Evolutionary conservation across 2,329 filamentous ascomycete genomes (phyloP).

Genomic region (Beauveria brongniartii): DNA sequence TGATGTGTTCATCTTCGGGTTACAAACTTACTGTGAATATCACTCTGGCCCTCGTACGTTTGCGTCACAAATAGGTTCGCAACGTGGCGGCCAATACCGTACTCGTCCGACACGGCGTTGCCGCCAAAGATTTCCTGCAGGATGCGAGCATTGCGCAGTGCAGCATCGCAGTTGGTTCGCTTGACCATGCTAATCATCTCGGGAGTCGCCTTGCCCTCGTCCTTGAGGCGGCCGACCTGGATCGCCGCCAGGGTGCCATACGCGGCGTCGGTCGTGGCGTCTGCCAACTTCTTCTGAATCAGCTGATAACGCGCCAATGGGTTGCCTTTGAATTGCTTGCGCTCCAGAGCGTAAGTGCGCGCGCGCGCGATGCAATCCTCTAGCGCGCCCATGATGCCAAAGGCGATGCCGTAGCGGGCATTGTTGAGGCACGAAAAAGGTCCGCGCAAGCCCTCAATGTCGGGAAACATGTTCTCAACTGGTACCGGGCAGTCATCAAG

Average conservation of each 20-base stretch:
- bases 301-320: constrained; percentile 94
- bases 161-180: constrained; percentile 92
- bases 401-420: constrained; percentile 86
- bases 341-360: constrained; percentile 79
- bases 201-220: constrained; percentile 75
- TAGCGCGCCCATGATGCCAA: constrained; percentile 86
- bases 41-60: constrained; percentile 96
- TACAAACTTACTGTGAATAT: constrained; percentile 75
- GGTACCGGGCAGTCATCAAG: constrained; percentile 85
- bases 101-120: constrained; percentile 97
- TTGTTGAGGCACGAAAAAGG: constrained; percentile 94
- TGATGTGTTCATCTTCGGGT: not conserved
- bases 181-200: constrained; percentile 99
- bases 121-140: constrained; percentile 96
- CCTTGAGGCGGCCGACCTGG: constrained; percentile 89
- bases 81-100: constrained; percentile 88
- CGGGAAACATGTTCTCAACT: constrained; percentile 87
- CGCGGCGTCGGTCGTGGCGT: constrained; percentile 82
- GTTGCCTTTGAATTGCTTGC: constrained; percentile 94
- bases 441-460: constrained; percentile 76
- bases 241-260: constrained; percentile 85
- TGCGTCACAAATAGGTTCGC: constrained; percentile 95
- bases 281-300: constrained; percentile 94
- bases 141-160: constrained; percentile 67
- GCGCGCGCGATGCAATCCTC: constrained; percentile 83